Percentiles rank a stretch among this genome's conserved stretches.
Conservation (phyloP, 139 green algal genomes). For the Prasinococcaceae sp. region DNA sequence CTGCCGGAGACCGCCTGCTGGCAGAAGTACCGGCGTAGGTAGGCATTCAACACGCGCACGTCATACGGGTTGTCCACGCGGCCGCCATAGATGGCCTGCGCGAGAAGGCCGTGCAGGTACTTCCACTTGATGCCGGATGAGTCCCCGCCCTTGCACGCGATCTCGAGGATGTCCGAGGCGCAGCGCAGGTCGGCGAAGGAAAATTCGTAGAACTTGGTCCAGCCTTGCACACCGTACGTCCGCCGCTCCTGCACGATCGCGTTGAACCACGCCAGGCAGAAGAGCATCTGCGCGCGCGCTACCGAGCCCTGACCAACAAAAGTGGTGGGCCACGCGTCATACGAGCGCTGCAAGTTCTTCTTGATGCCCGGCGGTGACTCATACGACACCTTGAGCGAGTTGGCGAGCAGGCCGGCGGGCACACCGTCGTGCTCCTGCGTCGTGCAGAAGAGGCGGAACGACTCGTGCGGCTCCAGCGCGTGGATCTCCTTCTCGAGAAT, state of each 20-base stretch:
- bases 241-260: slow-evolving; percentile 60
- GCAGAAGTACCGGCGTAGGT: slow-evolving; percentile 41
- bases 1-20: slow-evolving; percentile 13
- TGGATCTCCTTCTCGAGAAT: slow-evolving; percentile 52
- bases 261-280: slow-evolving; percentile 72
- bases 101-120: slow-evolving; percentile 52
- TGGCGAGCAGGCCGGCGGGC: slow-evolving; percentile 53
- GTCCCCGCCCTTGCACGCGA: slow-evolving; percentile 9
- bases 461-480: slow-evolving; percentile 23
- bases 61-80: slow-evolving; percentile 52
- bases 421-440: slow-evolving; percentile 47
- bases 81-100: slow-evolving; percentile 65
- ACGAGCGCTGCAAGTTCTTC: slow-evolving; percentile 63
- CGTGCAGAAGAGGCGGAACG: slow-evolving; percentile 63
- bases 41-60: slow-evolving; percentile 34
- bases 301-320: slow-evolving; percentile 5
- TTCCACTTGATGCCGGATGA: slow-evolving; percentile 35
- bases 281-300: slow-evolving; percentile 53
- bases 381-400: slow-evolving; percentile 51
- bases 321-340: slow-evolving; percentile 29
- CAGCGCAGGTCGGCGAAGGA: slow-evolving; percentile 50
- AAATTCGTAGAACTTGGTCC: slow-evolving; percentile 75
- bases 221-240: slow-evolving; percentile 35
- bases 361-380: slow-evolving; percentile 60
- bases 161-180: slow-evolving; percentile 43